phyloP scores from a whole-genome alignment of 2,329 filamentous ascomycete species.

The Nigrospora oryzae region DNA sequence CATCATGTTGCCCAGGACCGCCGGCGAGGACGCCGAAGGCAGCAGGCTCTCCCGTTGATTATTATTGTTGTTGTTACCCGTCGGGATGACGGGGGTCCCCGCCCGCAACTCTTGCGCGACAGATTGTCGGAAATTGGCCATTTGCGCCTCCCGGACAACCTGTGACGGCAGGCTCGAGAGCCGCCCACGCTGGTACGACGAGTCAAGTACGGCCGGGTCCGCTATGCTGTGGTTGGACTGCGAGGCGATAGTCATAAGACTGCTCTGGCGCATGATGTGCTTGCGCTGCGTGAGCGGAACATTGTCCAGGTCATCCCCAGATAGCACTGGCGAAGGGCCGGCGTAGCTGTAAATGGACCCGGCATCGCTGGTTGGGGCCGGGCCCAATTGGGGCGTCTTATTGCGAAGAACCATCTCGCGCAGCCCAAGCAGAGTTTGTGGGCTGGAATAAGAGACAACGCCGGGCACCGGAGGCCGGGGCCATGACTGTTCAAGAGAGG shows the following conservation, averaged over 20 bases:
- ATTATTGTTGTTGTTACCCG: constrained; percentile 13
- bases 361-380: too few relatives aligned
- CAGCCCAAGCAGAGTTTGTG: constrained; percentile 47
- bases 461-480: constrained; percentile 27
- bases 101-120: constrained; percentile 53
- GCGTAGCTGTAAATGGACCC: too few relatives aligned
- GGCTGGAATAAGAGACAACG: constrained; percentile 40
- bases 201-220: constrained; percentile 38
- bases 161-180: constrained; percentile 30
- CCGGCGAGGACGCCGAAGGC: constrained; percentile 14
- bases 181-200: constrained; percentile 42
- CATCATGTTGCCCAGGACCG: constrained; percentile 13
- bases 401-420: constrained; percentile 45
- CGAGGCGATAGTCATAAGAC: constrained; percentile 21
- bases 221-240: constrained; percentile 6
- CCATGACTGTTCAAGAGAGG: constrained; percentile 7
- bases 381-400: constrained; percentile 18
- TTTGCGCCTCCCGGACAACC: constrained; percentile 44
- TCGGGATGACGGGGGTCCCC: constrained; percentile 23
- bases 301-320: constrained; percentile 49
- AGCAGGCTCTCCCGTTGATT: constrained; percentile 33
- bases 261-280: constrained; percentile 48
- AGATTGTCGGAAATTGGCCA: constrained; percentile 60
- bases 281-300: constrained; percentile 64
- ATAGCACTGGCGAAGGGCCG: too few relatives aligned